Conservation (phyloP, 305 asterid species). For the Plantago coronopus region DNA sequence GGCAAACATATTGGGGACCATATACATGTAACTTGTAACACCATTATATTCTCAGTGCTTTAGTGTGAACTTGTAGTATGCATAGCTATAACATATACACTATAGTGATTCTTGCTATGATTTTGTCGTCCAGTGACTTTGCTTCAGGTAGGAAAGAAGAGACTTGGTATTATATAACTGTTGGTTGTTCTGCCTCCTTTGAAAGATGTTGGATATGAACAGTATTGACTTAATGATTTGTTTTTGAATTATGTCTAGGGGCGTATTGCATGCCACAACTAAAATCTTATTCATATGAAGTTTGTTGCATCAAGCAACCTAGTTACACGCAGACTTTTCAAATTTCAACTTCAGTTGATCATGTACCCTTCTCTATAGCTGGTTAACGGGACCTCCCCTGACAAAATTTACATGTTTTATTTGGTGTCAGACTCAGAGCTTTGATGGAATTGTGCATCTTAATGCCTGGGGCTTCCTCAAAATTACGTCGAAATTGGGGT, state of each 20-base stretch:
- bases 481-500: constrained; percentile 49
- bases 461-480: constrained; percentile 71
- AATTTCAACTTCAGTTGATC: no score
- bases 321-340: no score
- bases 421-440: constrained; percentile 71
- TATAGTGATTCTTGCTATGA: no score
- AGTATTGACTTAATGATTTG: no score
- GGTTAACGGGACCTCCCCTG: not conserved
- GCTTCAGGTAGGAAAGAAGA: no score
- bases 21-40: not conserved
- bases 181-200: no score
- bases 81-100: no score
- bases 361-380: not conserved
- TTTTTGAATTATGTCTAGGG: not conserved
- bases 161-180: no score
- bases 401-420: not conserved
- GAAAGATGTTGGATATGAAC: no score
- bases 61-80: not conserved
- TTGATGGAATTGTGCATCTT: constrained; percentile 98
- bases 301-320: no score
- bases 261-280: not conserved
- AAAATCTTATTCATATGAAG: no score
- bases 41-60: not conserved
- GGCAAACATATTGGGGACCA: not conserved
- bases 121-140: no score